Evolutionary conservation across 768 basidiomycete genomes (phyloP).

Genomic region (Amanita phalloides): DNA sequence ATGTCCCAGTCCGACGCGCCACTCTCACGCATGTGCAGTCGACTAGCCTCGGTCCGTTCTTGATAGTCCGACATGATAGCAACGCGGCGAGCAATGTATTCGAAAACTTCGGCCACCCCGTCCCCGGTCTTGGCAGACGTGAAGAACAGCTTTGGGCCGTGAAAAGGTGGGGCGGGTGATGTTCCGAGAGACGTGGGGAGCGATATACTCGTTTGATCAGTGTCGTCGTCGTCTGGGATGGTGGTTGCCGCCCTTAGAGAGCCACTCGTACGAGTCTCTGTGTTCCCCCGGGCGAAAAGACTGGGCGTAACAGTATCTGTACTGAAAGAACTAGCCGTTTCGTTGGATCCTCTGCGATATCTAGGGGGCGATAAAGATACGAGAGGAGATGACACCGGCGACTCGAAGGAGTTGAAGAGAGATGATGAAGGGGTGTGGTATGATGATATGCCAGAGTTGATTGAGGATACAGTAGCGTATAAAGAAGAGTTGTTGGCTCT

Average conservation of each 20-base stretch:
- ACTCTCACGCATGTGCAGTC: constrained; percentile 28
- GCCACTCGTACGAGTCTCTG: background rate
- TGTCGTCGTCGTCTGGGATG: background rate
- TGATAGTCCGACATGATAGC: constrained; percentile 57
- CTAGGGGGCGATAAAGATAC: constrained; percentile 14
- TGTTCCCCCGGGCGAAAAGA: constrained; percentile 31
- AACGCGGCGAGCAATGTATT: constrained; percentile 59
- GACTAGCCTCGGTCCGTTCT: constrained; percentile 38
- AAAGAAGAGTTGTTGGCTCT: constrained; percentile 26
- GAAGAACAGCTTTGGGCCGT: constrained; percentile 58
- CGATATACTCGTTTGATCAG: background rate
- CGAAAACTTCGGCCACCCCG: constrained; percentile 65
- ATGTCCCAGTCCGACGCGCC: constrained; percentile 23
- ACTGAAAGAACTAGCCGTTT: constrained; percentile 35
- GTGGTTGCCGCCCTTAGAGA: background rate
- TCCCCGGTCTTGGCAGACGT: constrained; percentile 73
- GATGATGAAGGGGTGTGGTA: constrained; percentile 79
- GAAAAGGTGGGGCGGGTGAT: constrained; percentile 26
- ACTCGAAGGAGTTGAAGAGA: constrained; percentile 39
- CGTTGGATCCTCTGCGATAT: constrained; percentile 17
- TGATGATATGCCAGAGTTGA: constrained; percentile 45
- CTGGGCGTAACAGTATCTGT: constrained; percentile 51
- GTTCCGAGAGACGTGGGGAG: constrained; percentile 3
- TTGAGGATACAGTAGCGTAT: constrained; percentile 44
- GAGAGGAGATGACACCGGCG: constrained; percentile 48